Evolutionary conservation across 1,284 basidiomycete genomes (phyloP).

Genomic region (Salmacisia buchloeana): DNA sequence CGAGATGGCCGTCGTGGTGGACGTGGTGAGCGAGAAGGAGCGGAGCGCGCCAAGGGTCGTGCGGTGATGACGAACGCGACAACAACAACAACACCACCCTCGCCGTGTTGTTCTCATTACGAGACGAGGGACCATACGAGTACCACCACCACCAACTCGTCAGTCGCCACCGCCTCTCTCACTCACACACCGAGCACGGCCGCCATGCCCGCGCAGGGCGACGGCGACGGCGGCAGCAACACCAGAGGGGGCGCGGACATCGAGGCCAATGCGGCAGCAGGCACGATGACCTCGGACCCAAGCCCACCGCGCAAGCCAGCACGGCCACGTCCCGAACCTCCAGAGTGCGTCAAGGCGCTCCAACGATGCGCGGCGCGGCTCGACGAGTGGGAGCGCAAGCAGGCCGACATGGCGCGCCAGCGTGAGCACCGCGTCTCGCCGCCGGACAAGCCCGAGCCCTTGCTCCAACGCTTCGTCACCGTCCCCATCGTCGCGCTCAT

Average conservation of each 20-base stretch:
- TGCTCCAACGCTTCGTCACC: constrained; percentile 24
- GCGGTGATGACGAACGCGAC: neutral
- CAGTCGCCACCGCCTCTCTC: no score
- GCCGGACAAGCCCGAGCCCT: constrained; percentile 23
- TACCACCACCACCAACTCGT: no score
- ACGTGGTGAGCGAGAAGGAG: neutral
- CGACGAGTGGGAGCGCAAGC: constrained; percentile 25
- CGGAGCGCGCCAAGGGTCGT: no score
- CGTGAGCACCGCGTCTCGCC: neutral
- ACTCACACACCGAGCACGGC: no score
- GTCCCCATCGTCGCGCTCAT: constrained; percentile 33
- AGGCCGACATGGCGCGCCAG: constrained; percentile 9
- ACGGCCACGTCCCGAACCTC: constrained; percentile 11
- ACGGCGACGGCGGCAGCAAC: no score
- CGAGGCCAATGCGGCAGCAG: neutral
- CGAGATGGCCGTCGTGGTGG: neutral
- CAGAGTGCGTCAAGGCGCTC: constrained; percentile 23
- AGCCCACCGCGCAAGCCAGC: neutral
- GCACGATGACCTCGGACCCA: neutral
- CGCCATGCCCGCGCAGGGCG: no score
- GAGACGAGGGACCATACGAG: no score
- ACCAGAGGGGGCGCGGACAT: neutral
- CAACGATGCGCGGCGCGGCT: constrained; percentile 18
- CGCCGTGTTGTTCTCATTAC: no score
- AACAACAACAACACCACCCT: neutral